Evolutionary conservation across 495 filamentous ascomycete genomes (phyloP), one percentile per base, ranked within the genome.

Genomic region (Hapsidospora chrysogenum): DNA sequence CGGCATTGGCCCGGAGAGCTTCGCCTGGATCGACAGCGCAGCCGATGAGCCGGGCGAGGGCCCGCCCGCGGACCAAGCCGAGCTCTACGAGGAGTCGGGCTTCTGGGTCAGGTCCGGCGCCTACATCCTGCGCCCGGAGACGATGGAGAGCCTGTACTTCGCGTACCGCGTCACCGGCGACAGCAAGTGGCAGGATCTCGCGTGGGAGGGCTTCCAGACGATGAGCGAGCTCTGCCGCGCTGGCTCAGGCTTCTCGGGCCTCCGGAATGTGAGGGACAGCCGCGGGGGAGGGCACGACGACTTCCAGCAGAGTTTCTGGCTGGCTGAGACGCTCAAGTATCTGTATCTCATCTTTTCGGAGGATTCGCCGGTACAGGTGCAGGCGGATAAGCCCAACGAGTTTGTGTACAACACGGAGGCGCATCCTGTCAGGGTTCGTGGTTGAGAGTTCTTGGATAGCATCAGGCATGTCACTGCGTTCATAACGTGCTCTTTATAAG

Each of bases 261-360:
- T 92, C 31, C 41, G 43, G 0, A 49, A 92, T 49, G 84, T 89
- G n/a, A 80, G 81, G 43, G 48, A 46, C 15, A 28, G 40, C 0
- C 58, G 56, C 7, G 84, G 84, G 3, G 83, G 78, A 4, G 51
- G 53, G 3, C 70, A 67, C 32, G 44, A 48, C 8, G 74, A 92
- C 43, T 74, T 75, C 48, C 78, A 86, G 63, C 84, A 93, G 60
- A 86, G 79, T 44, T 93, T 92, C 60, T 74, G 82, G 55, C 87
- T 92, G 49, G 85, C 85, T 0, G 85, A 93, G 60, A 80, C 86
- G 35, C 40, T 92, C 46, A 93, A 93, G 61, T 93, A 92, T 54
- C 57, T 64, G 15, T 92, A 81, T 49, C 46, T 92, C 37, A 74
- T 80, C 36, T 70, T 77, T 36, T 58, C 68, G 14, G 60, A 53